phyloP scores from a whole-genome alignment of 2,329 filamentous ascomycete species.

The Saccharata proteae region DNA sequence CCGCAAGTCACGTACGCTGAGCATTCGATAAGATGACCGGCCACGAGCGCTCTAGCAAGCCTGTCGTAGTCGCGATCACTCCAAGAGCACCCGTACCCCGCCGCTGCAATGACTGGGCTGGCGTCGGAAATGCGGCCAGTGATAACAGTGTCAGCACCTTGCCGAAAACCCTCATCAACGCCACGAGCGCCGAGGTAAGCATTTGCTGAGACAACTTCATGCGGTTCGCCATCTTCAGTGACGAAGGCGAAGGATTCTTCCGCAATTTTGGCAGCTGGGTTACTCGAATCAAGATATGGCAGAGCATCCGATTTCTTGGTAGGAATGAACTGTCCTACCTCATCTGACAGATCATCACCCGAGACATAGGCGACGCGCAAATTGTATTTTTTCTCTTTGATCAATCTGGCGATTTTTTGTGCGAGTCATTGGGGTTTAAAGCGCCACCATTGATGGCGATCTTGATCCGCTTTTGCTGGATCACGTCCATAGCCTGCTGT shows the following conservation, averaged over 20 bases:
- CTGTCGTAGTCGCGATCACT: conserved; percentile 33
- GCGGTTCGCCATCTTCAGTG: conserved; percentile 22
- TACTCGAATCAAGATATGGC: conserved; percentile 32
- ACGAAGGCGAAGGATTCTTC: conserved; percentile 27
- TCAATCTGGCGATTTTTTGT: conserved; percentile 30
- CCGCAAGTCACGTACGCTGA: conserved; percentile 41
- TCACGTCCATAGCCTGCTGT: conserved; percentile 32
- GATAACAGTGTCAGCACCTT: conserved; percentile 24
- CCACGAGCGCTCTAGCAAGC: conserved; percentile 39
- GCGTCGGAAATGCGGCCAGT: conserved; percentile 22
- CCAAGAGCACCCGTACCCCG: conserved; percentile 46
- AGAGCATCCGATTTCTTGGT: conserved; percentile 21
- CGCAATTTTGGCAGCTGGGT: conserved; percentile 23
- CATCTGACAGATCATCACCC: conserved; percentile 33
- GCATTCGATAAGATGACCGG: conserved; percentile 44
- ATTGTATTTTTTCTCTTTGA: conserved; percentile 21
- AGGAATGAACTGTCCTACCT: conserved; percentile 17
- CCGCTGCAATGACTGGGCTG: conserved; percentile 40
- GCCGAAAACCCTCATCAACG: conserved; percentile 18
- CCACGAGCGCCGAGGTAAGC: conserved; percentile 39
- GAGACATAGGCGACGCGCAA: conserved; percentile 34
- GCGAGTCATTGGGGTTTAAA: conserved; percentile 43
- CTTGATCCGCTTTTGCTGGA: conserved; percentile 39
- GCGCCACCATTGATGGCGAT: conserved; percentile 46
- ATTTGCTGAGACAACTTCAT: conserved; percentile 37